Conservation (phyloP, 1,284 basidiomycete species). For the Hemileia vastatrix region DNA sequence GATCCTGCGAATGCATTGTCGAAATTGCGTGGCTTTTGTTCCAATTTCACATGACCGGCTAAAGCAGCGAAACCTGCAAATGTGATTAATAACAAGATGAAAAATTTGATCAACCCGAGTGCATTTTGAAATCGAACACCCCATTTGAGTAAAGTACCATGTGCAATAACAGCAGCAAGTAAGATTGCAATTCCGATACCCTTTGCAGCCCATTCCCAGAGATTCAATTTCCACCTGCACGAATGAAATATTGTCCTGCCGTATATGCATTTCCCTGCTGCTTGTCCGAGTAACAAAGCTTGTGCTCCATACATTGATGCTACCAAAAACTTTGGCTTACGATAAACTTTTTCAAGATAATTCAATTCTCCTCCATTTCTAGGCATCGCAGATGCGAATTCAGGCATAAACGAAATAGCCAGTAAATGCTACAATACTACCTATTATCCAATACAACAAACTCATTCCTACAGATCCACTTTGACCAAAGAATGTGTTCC, state of each 20-base stretch:
- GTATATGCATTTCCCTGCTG: conserved; percentile 53
- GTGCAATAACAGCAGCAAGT: conserved; percentile 47
- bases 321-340: conserved; percentile 31
- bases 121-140: conserved; percentile 51
- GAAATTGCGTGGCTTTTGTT: conserved; percentile 33
- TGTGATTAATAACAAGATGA: conserved; percentile 48
- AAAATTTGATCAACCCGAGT: conserved; percentile 50
- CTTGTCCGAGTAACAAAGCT: conserved; percentile 45
- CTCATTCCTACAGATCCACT: conserved; percentile 26
- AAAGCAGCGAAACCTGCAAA: conserved; percentile 44
- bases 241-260: no score
- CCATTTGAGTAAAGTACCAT: conserved; percentile 47
- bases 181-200: conserved; percentile 53
- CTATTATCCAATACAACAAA: conserved; percentile 31
- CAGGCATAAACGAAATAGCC: conserved; percentile 49
- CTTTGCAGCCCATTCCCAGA: conserved; percentile 49
- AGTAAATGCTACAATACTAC: conserved; percentile 40
- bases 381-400: conserved; percentile 30
- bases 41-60: conserved; percentile 26
- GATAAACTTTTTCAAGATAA: conserved; percentile 36
- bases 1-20: conserved; percentile 37
- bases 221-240: conserved; percentile 20
- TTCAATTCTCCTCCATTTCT: conserved; percentile 36
- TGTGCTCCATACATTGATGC: conserved; percentile 33
- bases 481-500: conserved; percentile 23